Conservation (phyloP, 208 protist genomes). For the Trypanosoma caninum region DNA sequence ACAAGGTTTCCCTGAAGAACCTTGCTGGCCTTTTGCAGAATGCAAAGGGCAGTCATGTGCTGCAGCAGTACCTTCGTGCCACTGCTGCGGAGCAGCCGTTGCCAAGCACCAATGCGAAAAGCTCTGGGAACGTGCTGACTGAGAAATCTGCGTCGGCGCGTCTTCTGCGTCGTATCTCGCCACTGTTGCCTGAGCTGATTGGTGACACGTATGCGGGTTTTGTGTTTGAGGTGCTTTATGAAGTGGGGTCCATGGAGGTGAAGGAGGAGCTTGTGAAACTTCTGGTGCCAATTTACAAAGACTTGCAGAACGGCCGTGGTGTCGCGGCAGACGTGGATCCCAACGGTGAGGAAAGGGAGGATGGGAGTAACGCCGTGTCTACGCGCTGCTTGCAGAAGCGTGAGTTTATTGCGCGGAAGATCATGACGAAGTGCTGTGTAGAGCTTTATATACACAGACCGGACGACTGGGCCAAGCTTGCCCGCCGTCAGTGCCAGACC, state of each 20-base stretch:
- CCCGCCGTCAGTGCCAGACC: conserved; percentile 72
- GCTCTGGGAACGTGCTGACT: background rate
- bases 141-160: conserved; percentile 30
- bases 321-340: conserved; percentile 12
- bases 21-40: conserved; percentile 38
- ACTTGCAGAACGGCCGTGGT: background rate
- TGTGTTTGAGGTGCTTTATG: conserved; percentile 78
- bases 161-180: conserved; percentile 55
- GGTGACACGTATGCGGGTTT: conserved; percentile 66
- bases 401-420: conserved; percentile 64
- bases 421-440: conserved; percentile 85
- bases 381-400: conserved; percentile 27
- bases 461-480: conserved; percentile 81
- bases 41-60: conserved; percentile 62
- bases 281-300: conserved; percentile 59
- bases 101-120: conserved; percentile 10
- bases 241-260: conserved; percentile 45
- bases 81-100: conserved; percentile 1
- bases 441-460: conserved; percentile 84
- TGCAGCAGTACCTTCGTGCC: conserved; percentile 80
- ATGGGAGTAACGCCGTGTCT: background rate
- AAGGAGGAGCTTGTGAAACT: conserved; percentile 78
- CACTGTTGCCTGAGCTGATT: conserved; percentile 37
- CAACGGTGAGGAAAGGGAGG: conserved; percentile 2
- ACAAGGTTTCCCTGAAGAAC: conserved; percentile 64